phyloP scores from a whole-genome alignment of 129 eudicot genomes.

The Chrysanthemum seticuspe region DNA sequence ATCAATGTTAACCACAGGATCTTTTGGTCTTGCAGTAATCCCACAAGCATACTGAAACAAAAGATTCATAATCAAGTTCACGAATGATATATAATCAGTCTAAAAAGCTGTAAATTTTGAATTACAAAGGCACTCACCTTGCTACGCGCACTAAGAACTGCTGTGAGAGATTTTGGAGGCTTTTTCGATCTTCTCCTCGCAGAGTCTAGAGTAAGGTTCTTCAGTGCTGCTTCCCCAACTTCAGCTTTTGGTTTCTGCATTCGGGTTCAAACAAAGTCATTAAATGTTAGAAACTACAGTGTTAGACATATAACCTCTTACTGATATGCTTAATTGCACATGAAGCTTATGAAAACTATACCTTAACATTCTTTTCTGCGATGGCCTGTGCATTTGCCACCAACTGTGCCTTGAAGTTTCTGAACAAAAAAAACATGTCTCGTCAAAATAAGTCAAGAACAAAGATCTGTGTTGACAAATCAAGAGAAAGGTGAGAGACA shows the following conservation, averaged over 20 bases:
- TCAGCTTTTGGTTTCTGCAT: conserved; percentile 51
- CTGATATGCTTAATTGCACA: background rate
- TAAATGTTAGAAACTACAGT: background rate
- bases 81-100: background rate
- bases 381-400: conserved; percentile 34
- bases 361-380: conserved; percentile 51
- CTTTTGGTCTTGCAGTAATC: conserved; percentile 49
- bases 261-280: background rate
- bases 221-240: conserved; percentile 32
- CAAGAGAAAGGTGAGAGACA: background rate
- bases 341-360: conserved; percentile 10
- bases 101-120: background rate
- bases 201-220: conserved; percentile 25
- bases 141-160: conserved; percentile 82
- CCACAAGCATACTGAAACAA: conserved; percentile 70
- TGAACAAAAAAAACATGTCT: conserved; percentile 5
- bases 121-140: conserved; percentile 34
- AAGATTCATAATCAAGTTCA: background rate
- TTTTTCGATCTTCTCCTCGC: conserved; percentile 42
- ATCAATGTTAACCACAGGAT: conserved; percentile 58
- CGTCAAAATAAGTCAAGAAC: background rate
- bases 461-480: background rate
- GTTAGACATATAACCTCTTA: background rate
- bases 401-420: conserved; percentile 27
- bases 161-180: conserved; percentile 49